These are phyloP conservation scores for Haplographium delicatum DNA, from an alignment of 495 filamentous ascomycete species.

Conservation along the genomic window DNA sequence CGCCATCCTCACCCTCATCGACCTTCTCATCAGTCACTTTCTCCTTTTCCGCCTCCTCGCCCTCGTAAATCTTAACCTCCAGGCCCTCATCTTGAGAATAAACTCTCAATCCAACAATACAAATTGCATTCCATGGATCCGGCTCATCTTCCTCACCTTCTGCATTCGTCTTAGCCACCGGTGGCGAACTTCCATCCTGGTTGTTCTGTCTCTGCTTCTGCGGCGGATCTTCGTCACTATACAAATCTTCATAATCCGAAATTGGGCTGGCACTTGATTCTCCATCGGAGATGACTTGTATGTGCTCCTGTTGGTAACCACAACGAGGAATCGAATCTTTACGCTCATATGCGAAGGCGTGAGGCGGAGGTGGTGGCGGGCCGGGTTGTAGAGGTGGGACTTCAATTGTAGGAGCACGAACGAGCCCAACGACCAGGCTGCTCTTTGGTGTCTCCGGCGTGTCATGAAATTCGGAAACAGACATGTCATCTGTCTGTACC, in stretches of 20 bases:
- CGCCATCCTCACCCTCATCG: conserved; percentile 10
- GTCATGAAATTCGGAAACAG: conserved; percentile 2
- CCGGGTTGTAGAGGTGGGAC: not conserved
- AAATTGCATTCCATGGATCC: conserved; percentile 36
- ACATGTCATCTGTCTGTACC: conserved; percentile 15
- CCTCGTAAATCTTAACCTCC: conserved; percentile 17
- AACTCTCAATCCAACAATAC: conserved; percentile 25
- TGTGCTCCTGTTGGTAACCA: not conserved
- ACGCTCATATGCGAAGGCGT: not conserved
- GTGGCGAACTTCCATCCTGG: not conserved
- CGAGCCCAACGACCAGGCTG: not conserved
- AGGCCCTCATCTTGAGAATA: conserved; percentile 31
- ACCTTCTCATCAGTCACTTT: not conserved
- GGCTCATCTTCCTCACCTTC: conserved; percentile 39
- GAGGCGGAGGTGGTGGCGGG: conserved; percentile 8
- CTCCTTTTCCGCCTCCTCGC: not conserved
- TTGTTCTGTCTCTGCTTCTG: conserved; percentile 5
- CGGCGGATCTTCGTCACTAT: conserved; percentile 22
- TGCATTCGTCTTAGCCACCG: not conserved
- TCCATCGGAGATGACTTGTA: conserved; percentile 17
- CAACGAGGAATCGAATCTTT: not conserved
- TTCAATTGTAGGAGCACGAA: not conserved
- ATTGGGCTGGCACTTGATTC: conserved; percentile 23
- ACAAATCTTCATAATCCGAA: conserved; percentile 21
- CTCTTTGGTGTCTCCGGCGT: conserved; percentile 10